Evolutionary conservation across 495 filamentous ascomycete species (phyloP).

Genomic region (Aspergillus steynii): DNA sequence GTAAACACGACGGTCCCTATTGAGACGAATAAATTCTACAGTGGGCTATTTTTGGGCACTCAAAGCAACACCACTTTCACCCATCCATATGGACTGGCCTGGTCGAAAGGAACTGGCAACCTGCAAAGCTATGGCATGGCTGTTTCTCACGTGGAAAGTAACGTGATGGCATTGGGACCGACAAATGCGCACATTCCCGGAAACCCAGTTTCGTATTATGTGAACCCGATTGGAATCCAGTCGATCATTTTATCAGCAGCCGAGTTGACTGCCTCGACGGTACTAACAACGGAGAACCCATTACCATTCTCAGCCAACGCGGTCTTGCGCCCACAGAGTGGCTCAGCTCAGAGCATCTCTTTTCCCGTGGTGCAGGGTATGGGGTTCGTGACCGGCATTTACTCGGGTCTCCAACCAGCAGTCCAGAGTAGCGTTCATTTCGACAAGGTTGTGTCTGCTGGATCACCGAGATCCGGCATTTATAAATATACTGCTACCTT

Average conservation of each 20-base stretch:
- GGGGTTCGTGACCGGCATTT: constrained; percentile 82
- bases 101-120: constrained; percentile 69
- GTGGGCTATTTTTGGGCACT: constrained; percentile 78
- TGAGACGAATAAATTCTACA: constrained; percentile 90
- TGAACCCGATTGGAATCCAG: constrained; percentile 81
- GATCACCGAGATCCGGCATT: constrained; percentile 58
- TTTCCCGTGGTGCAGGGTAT: constrained; percentile 90
- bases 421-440: constrained; percentile 76
- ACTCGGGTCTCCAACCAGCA: constrained; percentile 65
- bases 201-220: constrained; percentile 66
- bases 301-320: constrained; percentile 72
- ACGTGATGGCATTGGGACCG: constrained; percentile 64
- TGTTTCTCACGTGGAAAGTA: constrained; percentile 67
- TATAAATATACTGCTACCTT: constrained; percentile 75
- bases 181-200: constrained; percentile 50
- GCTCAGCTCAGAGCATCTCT: constrained; percentile 58
- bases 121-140: constrained; percentile 73
- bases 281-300: constrained; percentile 62
- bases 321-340: constrained; percentile 56
- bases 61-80: constrained; percentile 74
- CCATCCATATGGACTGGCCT: constrained; percentile 81
- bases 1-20: constrained; percentile 53
- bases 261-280: constrained; percentile 63
- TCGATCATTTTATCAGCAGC: constrained; percentile 75
- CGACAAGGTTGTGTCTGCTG: constrained; percentile 59